Evolutionary conservation across 1,139 yeast genomes (phyloP), one percentile per base, ranked within the genome.

Genomic region (Lodderomyces parapsilosis): DNA sequence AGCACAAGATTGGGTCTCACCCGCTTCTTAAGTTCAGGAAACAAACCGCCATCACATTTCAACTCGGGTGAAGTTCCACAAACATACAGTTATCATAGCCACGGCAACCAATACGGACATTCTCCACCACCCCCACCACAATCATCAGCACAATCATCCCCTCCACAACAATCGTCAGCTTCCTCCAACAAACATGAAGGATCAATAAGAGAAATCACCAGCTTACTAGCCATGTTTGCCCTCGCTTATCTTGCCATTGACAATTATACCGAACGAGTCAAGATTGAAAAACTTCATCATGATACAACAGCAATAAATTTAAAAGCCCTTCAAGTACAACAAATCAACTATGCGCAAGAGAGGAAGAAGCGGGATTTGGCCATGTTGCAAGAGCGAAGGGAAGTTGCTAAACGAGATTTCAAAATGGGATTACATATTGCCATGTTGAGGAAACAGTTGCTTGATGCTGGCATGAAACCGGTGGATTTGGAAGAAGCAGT

Each of bases 361-460:
- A 59, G 74, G 39, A 73, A 77, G 59, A 69, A 71, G 50, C 64
- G 71, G 43, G 83, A 79, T 45, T 51, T 70, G 25, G 79, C 67
- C 55, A 65, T 64, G 39, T 55, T 74, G 48, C 73, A 69, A 54
- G 84, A 75, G 58, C 65, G 77, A 43, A 70, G 66, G 54, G 75
- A 66, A 39, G 62, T 58, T 36, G 77, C 74, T 38, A 78, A 74
- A 51, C 69, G 85, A 43, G 72, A 72, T 53, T 76, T 74, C 68
- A 79, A 77, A 56, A 76, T 83, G 83, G 72, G 78, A 7, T 62
- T 82, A 54, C 89, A 83, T 55, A 69, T 83, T 35, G 87, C 86
- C 1, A 60, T 83, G 55, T 63, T 83, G 33, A 65, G 86, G 42
- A 71, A 80, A 51, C 88, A 83, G 56, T 63, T 83, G 43, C 48